Conservation (phyloP, 768 basidiomycete species). For the Holtermanniella nyarrowii region DNA sequence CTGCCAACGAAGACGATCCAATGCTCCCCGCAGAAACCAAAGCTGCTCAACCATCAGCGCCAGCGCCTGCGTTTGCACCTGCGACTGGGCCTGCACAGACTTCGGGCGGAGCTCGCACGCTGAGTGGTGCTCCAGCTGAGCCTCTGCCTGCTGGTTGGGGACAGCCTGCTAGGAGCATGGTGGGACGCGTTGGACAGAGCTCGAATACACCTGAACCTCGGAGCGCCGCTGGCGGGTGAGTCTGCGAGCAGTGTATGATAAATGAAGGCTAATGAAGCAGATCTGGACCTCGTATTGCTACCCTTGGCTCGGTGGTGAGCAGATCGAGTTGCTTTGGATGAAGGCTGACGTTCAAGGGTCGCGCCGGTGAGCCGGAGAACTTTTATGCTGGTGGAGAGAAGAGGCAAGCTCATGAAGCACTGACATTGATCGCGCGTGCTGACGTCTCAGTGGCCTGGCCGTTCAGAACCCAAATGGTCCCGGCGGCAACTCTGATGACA, state of each 20-base stretch:
- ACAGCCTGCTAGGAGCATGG: slow-evolving; percentile 10
- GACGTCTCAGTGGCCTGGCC: slow-evolving; percentile 60
- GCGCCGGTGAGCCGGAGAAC: slow-evolving; percentile 45
- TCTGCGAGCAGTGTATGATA: background rate
- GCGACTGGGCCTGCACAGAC: slow-evolving; percentile 15
- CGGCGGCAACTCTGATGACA: slow-evolving; percentile 46
- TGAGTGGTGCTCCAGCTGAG: slow-evolving; percentile 5
- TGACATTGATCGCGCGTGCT: background rate
- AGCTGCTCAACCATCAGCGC: slow-evolving; percentile 21
- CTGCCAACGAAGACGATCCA: background rate
- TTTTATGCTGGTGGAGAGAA: slow-evolving; percentile 94
- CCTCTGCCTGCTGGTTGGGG: slow-evolving; percentile 28
- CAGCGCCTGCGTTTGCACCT: slow-evolving; percentile 1
- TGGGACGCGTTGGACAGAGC: slow-evolving; percentile 13
- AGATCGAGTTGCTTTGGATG: background rate
- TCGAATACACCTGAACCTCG: background rate
- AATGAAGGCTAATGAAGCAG: background rate
- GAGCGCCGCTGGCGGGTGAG: slow-evolving; percentile 1
- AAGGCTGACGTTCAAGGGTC: background rate
- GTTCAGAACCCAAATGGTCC: slow-evolving; percentile 68
- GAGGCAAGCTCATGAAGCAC: slow-evolving; percentile 48
- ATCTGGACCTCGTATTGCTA: slow-evolving; percentile 4
- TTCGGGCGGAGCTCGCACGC: slow-evolving; percentile 9
- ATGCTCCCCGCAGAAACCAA: slow-evolving; percentile 16
- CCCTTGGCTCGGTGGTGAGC: slow-evolving; percentile 1